Evolutionary conservation across 176 grass and related monocot species (phyloP), one percentile per base, ranked within the genome.

Genomic region (Coix lacrymajobi): DNA sequence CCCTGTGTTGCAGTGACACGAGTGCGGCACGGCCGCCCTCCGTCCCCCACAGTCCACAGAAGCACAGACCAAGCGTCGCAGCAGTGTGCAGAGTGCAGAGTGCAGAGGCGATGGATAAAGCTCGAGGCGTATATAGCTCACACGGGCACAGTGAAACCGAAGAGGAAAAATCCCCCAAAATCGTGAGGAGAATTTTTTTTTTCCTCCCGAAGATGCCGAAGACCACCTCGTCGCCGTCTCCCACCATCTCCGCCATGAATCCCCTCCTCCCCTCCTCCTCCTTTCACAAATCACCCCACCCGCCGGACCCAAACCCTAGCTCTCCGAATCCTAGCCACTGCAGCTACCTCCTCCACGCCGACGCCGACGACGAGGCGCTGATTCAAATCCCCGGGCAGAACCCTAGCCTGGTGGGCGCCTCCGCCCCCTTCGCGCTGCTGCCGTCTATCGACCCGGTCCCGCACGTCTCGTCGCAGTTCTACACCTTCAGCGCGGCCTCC

Each of bases 401-500:
- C 79, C 86, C 86, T 84, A 94, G 71, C 49, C 61, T 9, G 6
- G 54, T 40, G 29, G 62, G 26, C 63, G 64, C 43, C 51, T 70
- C 78, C 72, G 54, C 57, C 34, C 76, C 80, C 57, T 31, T 76
- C 37, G 46, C 46, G 48, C 48, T 57, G 65, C 85, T 84, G 45
- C 84, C 90, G 32, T 77, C 81, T 22, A 85, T 99, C 84, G 97
- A 99, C 82, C 91, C 97, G 11, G 72, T 81, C 29, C 87, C 97
- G n/a, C 93, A 99, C 85, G 80, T 99, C 40, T 99, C 97, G 30
- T 94, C 97, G 58, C 97, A 99, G 79, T 99, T 99, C 88, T 99
- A 99, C 75, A 99, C 97, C 49, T 99, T 99, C 69, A 96, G 87
- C 52, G 84, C 81, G 11, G 87, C 92, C 6, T 96, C 93, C 14